Base-by-base conservation (phyloP, 441 rosid species). In the Adansonia rubrostipa region DNA sequence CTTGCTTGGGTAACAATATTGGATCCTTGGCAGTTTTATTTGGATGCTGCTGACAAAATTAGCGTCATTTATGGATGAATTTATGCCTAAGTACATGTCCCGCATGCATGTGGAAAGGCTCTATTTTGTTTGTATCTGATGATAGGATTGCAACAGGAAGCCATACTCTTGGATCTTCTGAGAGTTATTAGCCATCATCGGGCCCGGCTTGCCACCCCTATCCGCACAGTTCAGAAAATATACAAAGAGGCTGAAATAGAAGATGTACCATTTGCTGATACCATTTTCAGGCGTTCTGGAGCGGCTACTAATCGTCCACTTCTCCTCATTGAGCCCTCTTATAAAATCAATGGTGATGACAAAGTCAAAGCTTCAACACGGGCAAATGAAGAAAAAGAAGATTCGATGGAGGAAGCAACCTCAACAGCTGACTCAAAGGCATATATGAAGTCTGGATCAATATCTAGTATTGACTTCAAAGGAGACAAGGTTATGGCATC, bases 141-240 rank as follows among this genome's bases (percentile, higher is more conserved):
- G 13, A 79, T 79, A 82, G 66, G 66, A 50, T 45, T 80, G 77
- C 6, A 81, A 83, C 89, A 91, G 94, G 94, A 91, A 84, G 89
- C 88, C 24, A 79, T 91, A 61, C 86, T 91, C 51, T 65, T 88
- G 89, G 92, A 91, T 87, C 94, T 91, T 82, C 91, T 88, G 4
- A 85, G 86, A 75, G 94, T 91, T 71, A 81, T 89, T 62, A 87
- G 89, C 50, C 90, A 91, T 84, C 94, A 91, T n/a, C 82, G 86
- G 15, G 94, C 92, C 17, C 87, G 90, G 33, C 89, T 91, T 17
- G 94, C 94, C 75, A 91, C 92, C 72, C 94, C 95, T 17, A 87
- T 91, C 66, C 89, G 95, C 75, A 89, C 90, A 10, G 89, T 91
- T 50, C 94, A 91, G 83, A 91, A 90, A 71, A 82, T 87, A 68